Evolutionary conservation across 768 basidiomycete species (phyloP), one percentile per base, ranked within the genome.

Genomic region (Crepidotus variabilis): DNA sequence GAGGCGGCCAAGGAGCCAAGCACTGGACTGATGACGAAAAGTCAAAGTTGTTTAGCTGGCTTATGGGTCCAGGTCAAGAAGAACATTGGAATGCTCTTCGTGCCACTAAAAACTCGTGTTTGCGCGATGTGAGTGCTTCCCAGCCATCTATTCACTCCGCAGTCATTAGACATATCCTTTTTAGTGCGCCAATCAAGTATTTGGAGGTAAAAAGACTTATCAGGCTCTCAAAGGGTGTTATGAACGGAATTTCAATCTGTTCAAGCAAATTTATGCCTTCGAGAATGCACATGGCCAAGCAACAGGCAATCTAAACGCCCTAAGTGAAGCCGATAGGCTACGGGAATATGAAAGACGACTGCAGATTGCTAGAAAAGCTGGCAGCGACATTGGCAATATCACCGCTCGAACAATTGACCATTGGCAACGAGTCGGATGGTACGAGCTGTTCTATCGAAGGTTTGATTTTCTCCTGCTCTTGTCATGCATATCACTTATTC

Each of bases 1-100:
- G 78, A 52, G 67, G 69, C 8, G 78, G 72, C 3, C 80, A 82
- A 57, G 89, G 89, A 22, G 86, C 89, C 1, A 90, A 90, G 61
- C 89, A 92, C 62, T 92, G 89, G 89, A 88, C 88, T 0, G 90
- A 90, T 67, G 88, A 90, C 8, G 89, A 92, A 65, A 92, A 91
- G 71, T 79, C 87, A 13, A 83, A 80, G 59, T 74, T 92, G 47
- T 92, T 92, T 69, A 80, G 72, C 46, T 92, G 89, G 88, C 80
- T 92, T 48, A 87, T 92, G 83, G 87, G 80, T 20, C 72, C 71
- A 11, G 78, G 78, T 16, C 81, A 86, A 63, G 88, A 91, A 62
- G 87, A 89, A 18, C 87, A 90, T 57, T 92, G 89, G 85, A 87
- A 85, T 61, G 73, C 86, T 20, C 82, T 92, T 50, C 81, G 87